Conservation (phyloP, 192 early-diverging fungal genomes). For the Paraglomus brasilianum region DNA sequence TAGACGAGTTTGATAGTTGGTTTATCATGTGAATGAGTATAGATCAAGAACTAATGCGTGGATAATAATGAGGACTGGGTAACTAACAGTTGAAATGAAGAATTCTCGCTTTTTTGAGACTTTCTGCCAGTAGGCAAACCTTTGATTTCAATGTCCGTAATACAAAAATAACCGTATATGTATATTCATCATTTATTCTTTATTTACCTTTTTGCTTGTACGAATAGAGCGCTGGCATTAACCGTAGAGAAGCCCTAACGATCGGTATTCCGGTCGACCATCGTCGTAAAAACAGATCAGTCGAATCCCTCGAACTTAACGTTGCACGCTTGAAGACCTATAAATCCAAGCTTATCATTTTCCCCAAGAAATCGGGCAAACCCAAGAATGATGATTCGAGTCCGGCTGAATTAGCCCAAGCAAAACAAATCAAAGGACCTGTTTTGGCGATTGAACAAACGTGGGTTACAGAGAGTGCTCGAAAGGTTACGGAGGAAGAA, state of each 20-base stretch:
- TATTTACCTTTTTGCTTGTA: not conserved
- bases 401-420: slow-evolving; percentile 53
- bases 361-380: slow-evolving; percentile 92
- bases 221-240: slow-evolving; percentile 81
- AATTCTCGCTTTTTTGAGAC: slow-evolving; percentile 10
- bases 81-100: not conserved
- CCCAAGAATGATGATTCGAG: slow-evolving; percentile 74
- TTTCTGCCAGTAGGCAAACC: too few relatives aligned
- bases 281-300: slow-evolving; percentile 93
- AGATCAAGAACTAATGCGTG: too few relatives aligned
- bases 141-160: too few relatives aligned
- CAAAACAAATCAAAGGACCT: slow-evolving; percentile 63
- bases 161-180: not conserved
- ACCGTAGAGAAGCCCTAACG: slow-evolving; percentile 88
- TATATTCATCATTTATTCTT: slow-evolving; percentile 12
- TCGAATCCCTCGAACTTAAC: slow-evolving; percentile 91
- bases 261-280: slow-evolving; percentile 97
- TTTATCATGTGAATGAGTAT: too few relatives aligned
- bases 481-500: slow-evolving; percentile 53
- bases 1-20: too few relatives aligned
- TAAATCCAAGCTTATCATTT: slow-evolving; percentile 92
- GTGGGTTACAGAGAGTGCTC: slow-evolving; percentile 47
- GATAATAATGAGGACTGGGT: too few relatives aligned
- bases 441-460: slow-evolving; percentile 70
- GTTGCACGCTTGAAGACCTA: slow-evolving; percentile 93